phyloP scores from a whole-genome alignment of 2,329 filamentous ascomycete genomes.

The Diaporthe vaccinii region DNA sequence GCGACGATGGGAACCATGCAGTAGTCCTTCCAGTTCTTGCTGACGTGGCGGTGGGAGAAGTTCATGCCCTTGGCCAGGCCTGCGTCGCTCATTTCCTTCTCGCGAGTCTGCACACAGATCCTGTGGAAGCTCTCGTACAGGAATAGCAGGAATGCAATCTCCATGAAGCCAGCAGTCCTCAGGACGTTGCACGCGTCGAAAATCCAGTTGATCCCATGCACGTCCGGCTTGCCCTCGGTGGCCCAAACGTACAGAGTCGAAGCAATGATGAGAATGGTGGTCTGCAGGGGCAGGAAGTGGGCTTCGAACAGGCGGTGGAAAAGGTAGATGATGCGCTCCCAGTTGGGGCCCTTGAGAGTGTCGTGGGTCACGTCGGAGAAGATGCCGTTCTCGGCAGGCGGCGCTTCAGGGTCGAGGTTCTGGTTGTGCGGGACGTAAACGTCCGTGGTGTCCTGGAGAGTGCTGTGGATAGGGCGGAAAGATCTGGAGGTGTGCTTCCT shows the following conservation, averaged over 20 bases:
- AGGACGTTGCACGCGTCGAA: conserved; percentile 72
- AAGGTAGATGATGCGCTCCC: conserved; percentile 69
- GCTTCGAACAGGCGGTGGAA: conserved; percentile 80
- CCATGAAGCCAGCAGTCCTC: conserved; percentile 72
- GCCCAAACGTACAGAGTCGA: conserved; percentile 72
- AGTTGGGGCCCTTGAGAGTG: conserved; percentile 65
- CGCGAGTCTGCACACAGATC: conserved; percentile 70
- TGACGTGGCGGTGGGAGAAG: conserved; percentile 71
- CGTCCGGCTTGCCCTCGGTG: conserved; percentile 63
- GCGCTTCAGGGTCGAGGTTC: conserved; percentile 53
- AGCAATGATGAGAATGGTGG: conserved; percentile 73
- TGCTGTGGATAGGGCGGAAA: conserved; percentile 69
- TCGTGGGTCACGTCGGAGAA: conserved; percentile 69
- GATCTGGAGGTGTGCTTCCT: conserved; percentile 68
- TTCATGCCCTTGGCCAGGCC: conserved; percentile 75
- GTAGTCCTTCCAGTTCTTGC: conserved; percentile 72
- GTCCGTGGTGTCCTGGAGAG: conserved; percentile 60
- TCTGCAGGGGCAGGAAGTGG: conserved; percentile 78
- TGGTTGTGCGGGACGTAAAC: conserved; percentile 62
- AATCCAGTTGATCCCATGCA: conserved; percentile 69
- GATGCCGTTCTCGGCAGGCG: conserved; percentile 62
- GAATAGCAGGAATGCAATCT: conserved; percentile 73
- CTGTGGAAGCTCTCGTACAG: conserved; percentile 78
- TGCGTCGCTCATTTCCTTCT: conserved; percentile 76
- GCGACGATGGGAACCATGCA: conserved; percentile 76